Base-by-base conservation (phyloP, 257 asterid species). In the Osmanthus fragrans region DNA sequence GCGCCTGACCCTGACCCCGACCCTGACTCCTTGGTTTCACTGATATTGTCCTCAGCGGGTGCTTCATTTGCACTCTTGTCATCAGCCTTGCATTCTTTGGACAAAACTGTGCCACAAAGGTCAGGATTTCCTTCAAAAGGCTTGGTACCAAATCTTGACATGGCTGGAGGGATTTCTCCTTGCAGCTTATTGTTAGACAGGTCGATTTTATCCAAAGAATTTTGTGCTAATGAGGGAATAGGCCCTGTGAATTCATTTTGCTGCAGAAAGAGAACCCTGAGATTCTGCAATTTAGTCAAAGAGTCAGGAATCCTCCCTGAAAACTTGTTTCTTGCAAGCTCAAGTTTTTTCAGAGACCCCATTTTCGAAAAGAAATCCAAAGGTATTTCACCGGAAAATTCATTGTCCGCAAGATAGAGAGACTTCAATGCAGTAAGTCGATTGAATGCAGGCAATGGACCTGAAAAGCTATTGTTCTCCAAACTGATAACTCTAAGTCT, bases 311-410 rank as follows among this genome's bases (percentile, higher is more conserved):
- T 85, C 15, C 12, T 69, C 27, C 97, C 96, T 0, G 90, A 73
- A 78, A 94, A 89, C 29, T 80, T 82, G 81, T 94, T 92, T 0
- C 72, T 70, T 0, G 87, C 72, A 7, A 94, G 84, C 79, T 90
- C 88, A 8, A 92, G 40, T 47, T 84, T 88, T 81, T 85, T 89
- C 39, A 94, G 76, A 1, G 94, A 89, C 30, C 84, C 82, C 92
- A 89, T 88, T 0, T 36, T 75, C 9, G 73, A 18, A 76, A 94
- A 94, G 76, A 23, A 90, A 60, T 81, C 88, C 0, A 23, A 3
- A 0, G 90, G 85, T 27, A 94, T 89, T 51, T 90, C 96, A 0
- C 97, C 98, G 2, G 91, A 79, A 74, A 94, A 88, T 2, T 66
- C 49, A 34, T 94, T 94, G 0, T 83, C 86, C 0, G 90, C 74